Conservation (phyloP, 106 monocot genomes). For the Amphibolis antarctica region DNA sequence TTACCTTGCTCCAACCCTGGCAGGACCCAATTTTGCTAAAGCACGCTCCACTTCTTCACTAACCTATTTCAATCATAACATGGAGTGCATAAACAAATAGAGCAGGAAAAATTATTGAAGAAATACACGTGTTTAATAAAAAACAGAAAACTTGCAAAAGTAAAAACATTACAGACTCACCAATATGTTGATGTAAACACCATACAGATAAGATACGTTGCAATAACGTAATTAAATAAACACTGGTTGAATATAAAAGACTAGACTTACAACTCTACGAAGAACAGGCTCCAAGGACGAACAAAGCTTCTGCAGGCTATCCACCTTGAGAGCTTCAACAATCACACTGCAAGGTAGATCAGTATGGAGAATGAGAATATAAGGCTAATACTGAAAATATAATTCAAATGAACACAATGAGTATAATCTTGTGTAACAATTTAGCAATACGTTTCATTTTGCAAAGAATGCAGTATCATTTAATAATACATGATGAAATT, state of each 20-base stretch:
- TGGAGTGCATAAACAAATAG: no score
- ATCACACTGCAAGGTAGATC: slow-evolving; percentile 2
- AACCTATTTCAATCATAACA: slow-evolving; percentile 26
- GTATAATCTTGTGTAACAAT: no score
- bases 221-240: not conserved
- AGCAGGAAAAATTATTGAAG: no score
- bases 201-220: not conserved
- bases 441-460: no score
- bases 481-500: no score
- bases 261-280: slow-evolving; percentile 18
- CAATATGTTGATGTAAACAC: not conserved
- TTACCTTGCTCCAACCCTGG: slow-evolving; percentile 39
- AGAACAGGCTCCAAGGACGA: slow-evolving; percentile 26
- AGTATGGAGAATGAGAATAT: no score
- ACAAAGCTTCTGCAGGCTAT: slow-evolving; percentile 17
- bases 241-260: not conserved
- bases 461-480: no score
- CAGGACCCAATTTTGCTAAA: slow-evolving; percentile 37
- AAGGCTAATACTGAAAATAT: no score
- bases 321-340: slow-evolving; percentile 18
- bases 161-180: no score
- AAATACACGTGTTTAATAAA: no score
- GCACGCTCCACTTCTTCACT: slow-evolving; percentile 80
- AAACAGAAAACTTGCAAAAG: no score
- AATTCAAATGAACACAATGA: no score